phyloP scores from a whole-genome alignment of 148 eudicot species.

The Rhododendron ferrugineum region DNA sequence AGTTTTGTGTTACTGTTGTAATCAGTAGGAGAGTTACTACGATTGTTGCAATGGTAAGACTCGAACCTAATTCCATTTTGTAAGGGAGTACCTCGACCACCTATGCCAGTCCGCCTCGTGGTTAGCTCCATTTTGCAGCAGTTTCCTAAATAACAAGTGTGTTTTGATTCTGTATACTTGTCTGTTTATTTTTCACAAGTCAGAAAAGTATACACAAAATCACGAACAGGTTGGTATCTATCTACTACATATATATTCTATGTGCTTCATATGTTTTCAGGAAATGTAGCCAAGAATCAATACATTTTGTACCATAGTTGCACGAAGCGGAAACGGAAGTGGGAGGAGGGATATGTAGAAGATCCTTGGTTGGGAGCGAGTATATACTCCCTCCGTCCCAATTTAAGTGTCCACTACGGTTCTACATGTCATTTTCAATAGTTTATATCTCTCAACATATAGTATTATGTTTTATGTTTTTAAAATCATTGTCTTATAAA shows the following conservation, averaged over 20 bases:
- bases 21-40: background rate
- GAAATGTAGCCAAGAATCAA: background rate
- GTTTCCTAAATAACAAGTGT: background rate
- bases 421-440: too few relatives aligned
- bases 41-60: background rate
- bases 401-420: too few relatives aligned
- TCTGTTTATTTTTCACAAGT: background rate
- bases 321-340: background rate
- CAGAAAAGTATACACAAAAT: background rate
- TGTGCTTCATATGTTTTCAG: background rate
- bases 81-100: background rate
- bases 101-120: background rate
- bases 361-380: background rate
- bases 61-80: background rate
- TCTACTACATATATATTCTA: background rate
- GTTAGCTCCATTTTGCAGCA: background rate
- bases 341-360: background rate
- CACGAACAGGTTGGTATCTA: background rate
- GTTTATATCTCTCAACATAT: too few relatives aligned
- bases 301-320: background rate
- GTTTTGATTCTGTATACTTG: background rate
- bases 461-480: too few relatives aligned
- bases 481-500: too few relatives aligned
- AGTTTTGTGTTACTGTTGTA: background rate
- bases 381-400: too few relatives aligned